Evolutionary conservation across 2,329 filamentous ascomycete genomes (phyloP).

Genomic region (Albifimbria verrucaria): DNA sequence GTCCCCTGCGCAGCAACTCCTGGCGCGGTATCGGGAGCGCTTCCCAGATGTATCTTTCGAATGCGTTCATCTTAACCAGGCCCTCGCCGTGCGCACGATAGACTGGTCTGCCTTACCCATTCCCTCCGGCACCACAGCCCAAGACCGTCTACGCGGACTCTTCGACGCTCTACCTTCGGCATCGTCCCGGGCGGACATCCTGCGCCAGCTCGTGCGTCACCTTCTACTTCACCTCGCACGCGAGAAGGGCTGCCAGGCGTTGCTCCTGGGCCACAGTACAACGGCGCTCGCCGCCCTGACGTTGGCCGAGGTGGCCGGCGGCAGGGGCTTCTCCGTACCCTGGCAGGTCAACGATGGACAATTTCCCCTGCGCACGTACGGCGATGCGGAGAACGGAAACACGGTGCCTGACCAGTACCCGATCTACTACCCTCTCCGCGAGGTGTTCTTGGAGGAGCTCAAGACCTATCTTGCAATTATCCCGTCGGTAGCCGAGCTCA

Average conservation of each 20-base stretch:
- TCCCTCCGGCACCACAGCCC: slow-evolving; percentile 6
- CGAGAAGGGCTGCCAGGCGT: slow-evolving; percentile 57
- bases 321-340: slow-evolving; percentile 78
- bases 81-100: slow-evolving; percentile 49
- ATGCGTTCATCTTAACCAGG: slow-evolving; percentile 59
- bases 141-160: slow-evolving; percentile 47
- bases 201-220: slow-evolving; percentile 66
- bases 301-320: slow-evolving; percentile 85
- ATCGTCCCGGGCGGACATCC: slow-evolving; percentile 72
- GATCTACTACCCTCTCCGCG: slow-evolving; percentile 77
- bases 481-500: slow-evolving; percentile 48
- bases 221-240: slow-evolving; percentile 66
- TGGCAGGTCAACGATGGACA: slow-evolving; percentile 78
- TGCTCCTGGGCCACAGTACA: slow-evolving; percentile 83
- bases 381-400: slow-evolving; percentile 15
- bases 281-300: slow-evolving; percentile 84
- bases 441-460: slow-evolving; percentile 81
- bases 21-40: slow-evolving; percentile 49
- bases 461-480: slow-evolving; percentile 58
- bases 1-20: slow-evolving; percentile 38
- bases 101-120: slow-evolving; percentile 49
- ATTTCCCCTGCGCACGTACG: slow-evolving; percentile 30
- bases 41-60: slow-evolving; percentile 68
- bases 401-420: slow-evolving; percentile 25
- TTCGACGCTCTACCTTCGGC: slow-evolving; percentile 65